Conservation (phyloP, 176 grass and related monocot genomes). For the Ensete glaucum region DNA sequence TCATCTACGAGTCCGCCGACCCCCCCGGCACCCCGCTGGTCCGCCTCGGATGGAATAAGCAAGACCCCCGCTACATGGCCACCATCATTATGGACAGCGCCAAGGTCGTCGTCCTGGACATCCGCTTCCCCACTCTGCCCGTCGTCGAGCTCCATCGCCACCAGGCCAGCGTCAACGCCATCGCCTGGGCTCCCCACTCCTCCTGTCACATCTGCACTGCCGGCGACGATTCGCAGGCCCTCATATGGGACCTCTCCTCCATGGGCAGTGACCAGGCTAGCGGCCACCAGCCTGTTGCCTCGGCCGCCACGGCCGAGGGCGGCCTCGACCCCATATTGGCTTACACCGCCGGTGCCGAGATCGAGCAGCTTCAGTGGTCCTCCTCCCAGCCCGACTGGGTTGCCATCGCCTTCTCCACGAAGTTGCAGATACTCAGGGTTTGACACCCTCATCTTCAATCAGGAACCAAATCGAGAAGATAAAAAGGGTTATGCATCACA, state of each 20-base stretch:
- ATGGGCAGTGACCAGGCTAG: slow-evolving; percentile 40
- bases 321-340: slow-evolving; percentile 87
- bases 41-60: slow-evolving; percentile 94
- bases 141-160: slow-evolving; percentile 94
- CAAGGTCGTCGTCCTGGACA: slow-evolving; percentile 97
- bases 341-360: slow-evolving; percentile 89
- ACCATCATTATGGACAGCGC: slow-evolving; percentile 97
- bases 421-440: slow-evolving; percentile 90
- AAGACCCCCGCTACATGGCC: slow-evolving; percentile 98
- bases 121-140: slow-evolving; percentile 82
- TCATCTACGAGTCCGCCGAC: slow-evolving; percentile 68
- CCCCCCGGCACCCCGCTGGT: slow-evolving; percentile 60
- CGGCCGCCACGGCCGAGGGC: slow-evolving; percentile 54
- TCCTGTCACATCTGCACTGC: slow-evolving; percentile 95
- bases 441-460: slow-evolving; percentile 21
- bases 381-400: slow-evolving; percentile 97
- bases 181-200: slow-evolving; percentile 88
- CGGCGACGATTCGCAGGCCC: slow-evolving; percentile 79
- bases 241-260: slow-evolving; percentile 94
- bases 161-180: slow-evolving; percentile 82
- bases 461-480: neutral
- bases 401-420: slow-evolving; percentile 84
- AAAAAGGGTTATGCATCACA: neutral
- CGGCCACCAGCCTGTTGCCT: neutral
- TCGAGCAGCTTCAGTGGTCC: slow-evolving; percentile 99